Evolutionary conservation across 768 basidiomycete species (phyloP).

Genomic region (Russula dissimulans): DNA sequence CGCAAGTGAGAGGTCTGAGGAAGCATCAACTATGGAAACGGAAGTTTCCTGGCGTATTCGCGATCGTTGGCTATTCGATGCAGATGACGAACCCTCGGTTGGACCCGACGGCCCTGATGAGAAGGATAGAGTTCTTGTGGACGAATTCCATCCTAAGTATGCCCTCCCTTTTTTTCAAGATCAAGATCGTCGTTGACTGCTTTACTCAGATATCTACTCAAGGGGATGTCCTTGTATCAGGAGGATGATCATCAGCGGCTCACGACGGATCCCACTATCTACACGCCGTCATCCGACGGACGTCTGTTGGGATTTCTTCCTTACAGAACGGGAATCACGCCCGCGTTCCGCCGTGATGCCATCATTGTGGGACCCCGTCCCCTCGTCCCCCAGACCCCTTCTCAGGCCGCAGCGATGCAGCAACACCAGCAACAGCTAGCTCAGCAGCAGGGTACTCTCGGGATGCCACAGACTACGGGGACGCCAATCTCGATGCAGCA

Average conservation of each 20-base stretch:
- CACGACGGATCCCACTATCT: conserved; percentile 18
- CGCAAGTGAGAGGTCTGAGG: conserved; percentile 20
- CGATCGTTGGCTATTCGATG: conserved; percentile 63
- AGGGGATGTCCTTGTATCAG: conserved; percentile 16
- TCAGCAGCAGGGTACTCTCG: conserved; percentile 6
- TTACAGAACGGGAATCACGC: conserved; percentile 15
- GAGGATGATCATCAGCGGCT: conserved; percentile 18
- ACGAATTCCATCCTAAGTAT: conserved; percentile 56
- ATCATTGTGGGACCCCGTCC: conserved; percentile 15
- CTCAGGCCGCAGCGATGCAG: conserved; percentile 16
- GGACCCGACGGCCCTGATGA: conserved; percentile 58
- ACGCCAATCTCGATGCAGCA: conserved; percentile 51
- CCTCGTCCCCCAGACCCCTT: conserved; percentile 9
- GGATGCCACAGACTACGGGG: conserved; percentile 29
- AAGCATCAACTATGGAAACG: conserved; percentile 28
- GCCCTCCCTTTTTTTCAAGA: background rate
- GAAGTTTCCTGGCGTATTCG: conserved; percentile 37
- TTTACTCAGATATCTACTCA: conserved; percentile 38
- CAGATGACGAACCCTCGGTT: conserved; percentile 48
- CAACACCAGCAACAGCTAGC: conserved; percentile 13
- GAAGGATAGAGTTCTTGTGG: conserved; percentile 56
- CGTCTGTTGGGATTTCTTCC: conserved; percentile 11
- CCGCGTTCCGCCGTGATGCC: conserved; percentile 15
- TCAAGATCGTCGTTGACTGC: background rate
- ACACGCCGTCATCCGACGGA: conserved; percentile 12